Evolutionary conservation across 768 basidiomycete genomes (phyloP), one percentile per base, ranked within the genome.

Genomic region (Rhodotorula babjevae): DNA sequence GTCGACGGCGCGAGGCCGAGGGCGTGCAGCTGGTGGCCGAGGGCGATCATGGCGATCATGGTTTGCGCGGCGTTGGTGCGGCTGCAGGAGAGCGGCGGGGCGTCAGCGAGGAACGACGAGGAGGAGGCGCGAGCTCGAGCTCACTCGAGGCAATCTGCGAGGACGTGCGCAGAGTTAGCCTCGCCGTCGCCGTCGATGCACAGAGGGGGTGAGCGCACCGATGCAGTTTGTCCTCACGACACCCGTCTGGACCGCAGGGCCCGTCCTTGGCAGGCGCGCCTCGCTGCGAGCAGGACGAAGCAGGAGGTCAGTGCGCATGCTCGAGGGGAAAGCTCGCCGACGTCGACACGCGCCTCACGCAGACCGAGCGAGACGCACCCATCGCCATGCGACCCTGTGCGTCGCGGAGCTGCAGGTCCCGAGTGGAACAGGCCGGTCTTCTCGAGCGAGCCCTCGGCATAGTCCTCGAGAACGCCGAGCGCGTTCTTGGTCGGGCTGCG

Each of bases 11-110:
- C 88, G 25, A 98, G 85, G 0, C 96, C 96, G 8, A 99, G 87
- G 0, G 93, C 94, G 80, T 95, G 92, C 15, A 99, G 84, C 79
- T 99, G 96, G 80, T 97, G 93, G 0, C 93, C 94, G 27, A 99
- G 83, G 0, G 91, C 96, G 31, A 91, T 88, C 80, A 96, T 95
- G 4, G 93, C 96, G 71, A 97, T 94, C 1, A 95, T 92, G 79
- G 97, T 97, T 78, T 97, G 94, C 0, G 92, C 93, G 7, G 93
- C 92, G 77, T 98, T 98, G 8, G 95, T 98, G 19, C 95, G 87
- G 58, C 78, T 79, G 14, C 8, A 53, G 7, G 11, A 12, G 2
- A 6, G 36, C 36, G 36, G 36, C 4, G 36, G 9, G 36, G 9
- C 5, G 36, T 36, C 36, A 36, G 36, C 9, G 9, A 36, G 36